Conservation (phyloP, 2,329 filamentous ascomycete species). For the Neurospora sp. region DNA sequence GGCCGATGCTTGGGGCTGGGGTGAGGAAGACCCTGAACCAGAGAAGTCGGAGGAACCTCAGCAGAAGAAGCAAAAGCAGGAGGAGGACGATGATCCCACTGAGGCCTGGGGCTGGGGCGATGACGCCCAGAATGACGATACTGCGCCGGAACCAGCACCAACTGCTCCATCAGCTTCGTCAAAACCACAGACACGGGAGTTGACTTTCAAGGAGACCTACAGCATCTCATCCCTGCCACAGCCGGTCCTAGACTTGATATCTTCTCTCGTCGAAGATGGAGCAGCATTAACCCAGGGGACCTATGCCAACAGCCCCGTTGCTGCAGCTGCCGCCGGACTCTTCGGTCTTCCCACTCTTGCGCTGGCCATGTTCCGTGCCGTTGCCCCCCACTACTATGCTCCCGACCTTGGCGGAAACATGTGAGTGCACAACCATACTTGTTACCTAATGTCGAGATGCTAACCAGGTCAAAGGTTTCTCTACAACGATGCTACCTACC, state of each 20-base stretch:
- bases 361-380: conserved; percentile 69
- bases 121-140: conserved; percentile 39
- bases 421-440: conserved; percentile 29
- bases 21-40: conserved; percentile 47
- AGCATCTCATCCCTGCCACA: conserved; percentile 82
- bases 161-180: conserved; percentile 5
- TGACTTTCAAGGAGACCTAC: conserved; percentile 78
- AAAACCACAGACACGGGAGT: conserved; percentile 40
- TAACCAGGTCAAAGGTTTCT: conserved; percentile 38
- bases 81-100: conserved; percentile 35
- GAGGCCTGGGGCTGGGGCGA: conserved; percentile 86
- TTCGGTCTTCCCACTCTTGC: conserved; percentile 63
- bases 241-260: conserved; percentile 59
- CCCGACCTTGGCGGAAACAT: conserved; percentile 53
- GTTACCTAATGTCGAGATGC: conserved; percentile 2
- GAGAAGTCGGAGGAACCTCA: conserved; percentile 22
- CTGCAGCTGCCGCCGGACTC: conserved; percentile 56
- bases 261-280: conserved; percentile 48
- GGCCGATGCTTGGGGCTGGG: conserved; percentile 34
- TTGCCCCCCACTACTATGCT: conserved; percentile 65
- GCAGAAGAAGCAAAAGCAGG: conserved; percentile 19
- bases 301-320: conserved; percentile 46
- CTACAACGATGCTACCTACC: conserved; percentile 57
- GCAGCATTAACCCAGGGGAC: conserved; percentile 43
- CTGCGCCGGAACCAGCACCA: conserved; percentile 9